Evolutionary conservation across 768 basidiomycete genomes (phyloP).

Genomic region (Boletus reticulatus): DNA sequence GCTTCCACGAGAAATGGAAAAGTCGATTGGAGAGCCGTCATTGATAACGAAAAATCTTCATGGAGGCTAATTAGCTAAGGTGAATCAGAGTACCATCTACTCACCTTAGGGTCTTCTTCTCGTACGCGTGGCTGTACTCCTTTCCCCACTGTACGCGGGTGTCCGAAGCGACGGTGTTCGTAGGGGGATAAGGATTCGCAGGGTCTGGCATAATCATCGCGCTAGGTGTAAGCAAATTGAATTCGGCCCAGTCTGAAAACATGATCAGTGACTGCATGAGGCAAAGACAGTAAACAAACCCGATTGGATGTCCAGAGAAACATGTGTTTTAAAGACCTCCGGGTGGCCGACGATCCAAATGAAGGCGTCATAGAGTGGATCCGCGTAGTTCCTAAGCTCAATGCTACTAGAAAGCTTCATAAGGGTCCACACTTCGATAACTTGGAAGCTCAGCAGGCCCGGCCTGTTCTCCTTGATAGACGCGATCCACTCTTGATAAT

Average conservation of each 20-base stretch:
- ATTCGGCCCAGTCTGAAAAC: neutral
- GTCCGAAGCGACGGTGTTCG: neutral
- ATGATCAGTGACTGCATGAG: neutral
- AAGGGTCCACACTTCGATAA: neutral
- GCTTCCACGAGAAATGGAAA: conserved; percentile 1
- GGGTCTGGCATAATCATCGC: neutral
- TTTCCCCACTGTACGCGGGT: neutral
- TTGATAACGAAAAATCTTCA: conserved; percentile 1
- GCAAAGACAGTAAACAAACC: neutral
- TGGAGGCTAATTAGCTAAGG: neutral
- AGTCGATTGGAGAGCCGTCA: conserved; percentile 4
- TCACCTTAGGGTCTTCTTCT: neutral
- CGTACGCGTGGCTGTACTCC: neutral
- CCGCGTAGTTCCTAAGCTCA: neutral
- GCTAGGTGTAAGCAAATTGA: neutral
- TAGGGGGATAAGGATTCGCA: neutral
- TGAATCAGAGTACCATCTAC: neutral
- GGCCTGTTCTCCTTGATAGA: neutral
- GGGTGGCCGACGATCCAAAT: neutral
- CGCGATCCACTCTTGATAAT: neutral
- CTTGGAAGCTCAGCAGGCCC: neutral
- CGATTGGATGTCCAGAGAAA: neutral
- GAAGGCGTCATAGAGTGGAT: neutral
- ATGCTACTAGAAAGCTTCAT: neutral
- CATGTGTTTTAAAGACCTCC: neutral